Evolutionary conservation across 1,284 basidiomycete species (phyloP).

Genomic region (Fistulina hepatica): DNA sequence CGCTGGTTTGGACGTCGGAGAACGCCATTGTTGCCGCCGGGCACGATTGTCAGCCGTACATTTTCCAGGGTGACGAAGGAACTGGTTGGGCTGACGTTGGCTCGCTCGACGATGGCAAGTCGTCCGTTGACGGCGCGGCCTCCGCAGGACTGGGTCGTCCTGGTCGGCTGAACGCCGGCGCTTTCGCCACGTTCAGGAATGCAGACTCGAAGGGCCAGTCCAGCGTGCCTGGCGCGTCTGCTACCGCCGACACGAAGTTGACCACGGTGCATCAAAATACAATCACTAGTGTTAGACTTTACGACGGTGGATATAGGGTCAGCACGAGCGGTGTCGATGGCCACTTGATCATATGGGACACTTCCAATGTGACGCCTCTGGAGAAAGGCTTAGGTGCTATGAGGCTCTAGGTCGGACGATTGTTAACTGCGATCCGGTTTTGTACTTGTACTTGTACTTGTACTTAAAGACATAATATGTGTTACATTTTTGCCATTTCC

Average conservation of each 20-base stretch:
- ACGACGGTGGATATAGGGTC: slow-evolving; percentile 59
- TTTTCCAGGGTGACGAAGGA: slow-evolving; percentile 61
- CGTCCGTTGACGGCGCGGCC: slow-evolving; percentile 32
- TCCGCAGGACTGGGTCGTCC: slow-evolving; percentile 31
- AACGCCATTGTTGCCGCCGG: slow-evolving; percentile 81
- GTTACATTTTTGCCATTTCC: too few species aligned
- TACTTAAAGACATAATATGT: too few species aligned
- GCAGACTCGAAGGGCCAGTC: slow-evolving; percentile 83
- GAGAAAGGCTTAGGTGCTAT: too few species aligned
- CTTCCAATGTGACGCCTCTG: slow-evolving; percentile 37
- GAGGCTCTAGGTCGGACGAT: too few species aligned
- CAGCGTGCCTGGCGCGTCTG: slow-evolving; percentile 26
- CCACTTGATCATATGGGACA: slow-evolving; percentile 84
- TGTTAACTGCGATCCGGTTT: too few species aligned
- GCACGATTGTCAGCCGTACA: slow-evolving; percentile 93
- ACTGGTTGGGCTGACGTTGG: slow-evolving; percentile 66
- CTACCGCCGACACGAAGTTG: slow-evolving; percentile 56
- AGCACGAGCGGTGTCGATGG: slow-evolving; percentile 96
- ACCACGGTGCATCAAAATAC: slow-evolving; percentile 96
- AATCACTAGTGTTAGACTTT: slow-evolving; percentile 83
- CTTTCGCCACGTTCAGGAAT: slow-evolving; percentile 91
- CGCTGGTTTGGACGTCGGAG: slow-evolving; percentile 80
- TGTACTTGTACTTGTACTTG: too few species aligned
- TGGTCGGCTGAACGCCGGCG: slow-evolving; percentile 86
- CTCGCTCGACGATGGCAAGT: slow-evolving; percentile 75